phyloP scores from a whole-genome alignment of 176 grass and related monocot genomes.

The Triticum timopheevii region DNA sequence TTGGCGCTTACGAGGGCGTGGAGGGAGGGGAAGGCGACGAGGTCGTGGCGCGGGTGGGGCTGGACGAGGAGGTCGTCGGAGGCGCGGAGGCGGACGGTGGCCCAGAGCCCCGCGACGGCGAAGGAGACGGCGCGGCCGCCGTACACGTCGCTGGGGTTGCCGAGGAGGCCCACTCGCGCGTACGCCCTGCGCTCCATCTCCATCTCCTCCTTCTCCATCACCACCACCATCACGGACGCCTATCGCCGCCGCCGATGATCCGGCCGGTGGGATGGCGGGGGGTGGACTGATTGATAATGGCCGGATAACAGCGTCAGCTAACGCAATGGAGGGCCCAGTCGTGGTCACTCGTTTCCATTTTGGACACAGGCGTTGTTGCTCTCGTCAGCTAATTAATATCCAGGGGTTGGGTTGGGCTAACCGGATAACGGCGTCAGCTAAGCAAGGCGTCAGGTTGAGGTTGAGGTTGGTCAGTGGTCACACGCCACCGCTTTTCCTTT shows the following conservation, averaged over 20 bases:
- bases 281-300: too few species aligned
- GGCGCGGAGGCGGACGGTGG: slow-evolving; percentile 60
- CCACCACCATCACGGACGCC: background rate
- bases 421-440: background rate
- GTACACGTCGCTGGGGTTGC: slow-evolving; percentile 91
- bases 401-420: background rate
- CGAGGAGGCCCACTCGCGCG: slow-evolving; percentile 69
- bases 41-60: slow-evolving; percentile 72
- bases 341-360: too few species aligned
- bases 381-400: too few species aligned
- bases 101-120: slow-evolving; percentile 64
- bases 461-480: background rate
- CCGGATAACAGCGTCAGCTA: background rate
- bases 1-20: slow-evolving; percentile 36
- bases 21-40: slow-evolving; percentile 70
- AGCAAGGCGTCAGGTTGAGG: background rate
- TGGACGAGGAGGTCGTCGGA: slow-evolving; percentile 58
- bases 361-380: too few species aligned
- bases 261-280: too few species aligned
- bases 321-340: background rate
- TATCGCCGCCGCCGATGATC: background rate
- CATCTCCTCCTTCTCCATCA: background rate
- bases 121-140: slow-evolving; percentile 62
- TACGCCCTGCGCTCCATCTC: slow-evolving; percentile 46
- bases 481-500: background rate